These are phyloP conservation scores for Toxicodendron radicans DNA, from an alignment of 345 rosid genomes.

Conservation along the genomic window DNA sequence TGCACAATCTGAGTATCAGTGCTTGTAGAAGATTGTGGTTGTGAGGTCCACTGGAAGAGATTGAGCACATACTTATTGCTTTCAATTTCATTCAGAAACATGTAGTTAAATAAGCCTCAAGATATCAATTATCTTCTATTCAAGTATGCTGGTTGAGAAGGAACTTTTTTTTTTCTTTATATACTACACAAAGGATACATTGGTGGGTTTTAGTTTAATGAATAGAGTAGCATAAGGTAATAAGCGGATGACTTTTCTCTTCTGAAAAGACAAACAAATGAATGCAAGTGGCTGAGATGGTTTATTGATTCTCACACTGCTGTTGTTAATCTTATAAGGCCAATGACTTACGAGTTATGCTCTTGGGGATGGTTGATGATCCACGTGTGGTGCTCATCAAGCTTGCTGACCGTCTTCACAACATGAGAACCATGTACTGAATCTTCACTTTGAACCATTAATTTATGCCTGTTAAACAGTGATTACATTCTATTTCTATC, in stretches of 20 bases:
- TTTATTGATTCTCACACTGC: slow-evolving; percentile 19
- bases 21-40: not conserved
- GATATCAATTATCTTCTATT: not conserved
- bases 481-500: not conserved
- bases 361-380: slow-evolving; percentile 80
- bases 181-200: not conserved
- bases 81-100: not conserved
- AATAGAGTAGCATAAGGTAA: not conserved
- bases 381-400: slow-evolving; percentile 80
- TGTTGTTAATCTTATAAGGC: slow-evolving; percentile 38
- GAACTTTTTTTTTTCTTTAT: not conserved
- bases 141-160: not conserved
- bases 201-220: not conserved
- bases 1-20: not conserved
- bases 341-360: slow-evolving; percentile 64
- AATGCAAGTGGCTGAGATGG: slow-evolving; percentile 2
- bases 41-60: not conserved
- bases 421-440: slow-evolving; percentile 76
- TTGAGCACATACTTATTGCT: not conserved
- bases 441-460: slow-evolving; percentile 17
- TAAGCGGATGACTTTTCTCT: slow-evolving; percentile 2
- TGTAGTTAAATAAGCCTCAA: not conserved
- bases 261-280: slow-evolving; percentile 7
- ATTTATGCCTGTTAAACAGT: not conserved
- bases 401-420: slow-evolving; percentile 84